These are phyloP conservation scores for Fonsecaea multimorphosa DNA, from an alignment of 2,329 filamentous ascomycete species.

Conservation along the genomic window DNA sequence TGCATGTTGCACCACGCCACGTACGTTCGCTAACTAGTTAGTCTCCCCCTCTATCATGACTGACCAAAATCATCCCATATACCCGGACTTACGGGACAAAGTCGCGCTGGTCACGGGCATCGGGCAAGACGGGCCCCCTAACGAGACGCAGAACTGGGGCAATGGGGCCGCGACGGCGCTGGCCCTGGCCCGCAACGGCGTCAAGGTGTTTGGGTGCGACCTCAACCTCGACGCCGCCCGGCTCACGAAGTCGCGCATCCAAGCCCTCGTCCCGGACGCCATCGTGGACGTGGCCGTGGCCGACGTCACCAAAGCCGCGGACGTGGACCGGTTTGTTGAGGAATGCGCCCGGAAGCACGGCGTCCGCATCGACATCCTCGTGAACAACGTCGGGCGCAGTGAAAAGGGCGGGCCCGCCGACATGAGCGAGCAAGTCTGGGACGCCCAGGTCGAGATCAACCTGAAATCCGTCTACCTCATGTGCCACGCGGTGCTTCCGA, in stretches of 20 bases:
- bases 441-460: conserved; percentile 61
- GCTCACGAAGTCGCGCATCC: conserved; percentile 24
- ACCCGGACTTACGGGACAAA: conserved; percentile 29
- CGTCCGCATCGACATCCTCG: conserved; percentile 64
- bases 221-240: conserved; percentile 25
- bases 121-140: conserved; percentile 24
- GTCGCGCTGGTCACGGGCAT: conserved; percentile 33
- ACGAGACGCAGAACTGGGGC: conserved; percentile 27
- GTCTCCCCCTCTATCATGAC: not conserved
- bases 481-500: conserved; percentile 59
- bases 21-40: no score
- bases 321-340: conserved; percentile 61
- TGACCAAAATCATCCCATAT: conserved; percentile 19
- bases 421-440: conserved; percentile 59
- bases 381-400: conserved; percentile 66
- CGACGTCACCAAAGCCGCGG: conserved; percentile 47
- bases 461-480: conserved; percentile 63
- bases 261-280: conserved; percentile 21
- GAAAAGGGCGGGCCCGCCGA: conserved; percentile 59
- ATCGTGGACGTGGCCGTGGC: conserved; percentile 25
- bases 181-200: conserved; percentile 30
- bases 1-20: no score
- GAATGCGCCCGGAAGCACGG: conserved; percentile 60
- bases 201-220: conserved; percentile 33
- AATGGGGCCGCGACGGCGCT: conserved; percentile 34